Evolutionary conservation across 2,329 filamentous ascomycete genomes (phyloP).

Genomic region (Apiospora phragmitis): DNA sequence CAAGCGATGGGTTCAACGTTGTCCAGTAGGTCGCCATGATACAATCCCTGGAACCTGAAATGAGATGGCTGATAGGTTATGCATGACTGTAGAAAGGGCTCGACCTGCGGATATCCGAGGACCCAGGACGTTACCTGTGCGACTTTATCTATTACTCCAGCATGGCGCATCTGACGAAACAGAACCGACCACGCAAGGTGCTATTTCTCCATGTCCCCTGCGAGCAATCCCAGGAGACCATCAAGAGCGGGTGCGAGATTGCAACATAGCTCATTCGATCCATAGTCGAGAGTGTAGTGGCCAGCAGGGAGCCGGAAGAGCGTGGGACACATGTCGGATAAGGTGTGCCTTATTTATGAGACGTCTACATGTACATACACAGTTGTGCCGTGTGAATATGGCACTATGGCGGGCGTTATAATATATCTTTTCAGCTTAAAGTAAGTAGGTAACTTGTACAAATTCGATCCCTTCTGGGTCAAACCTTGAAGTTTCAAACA

Average conservation of each 20-base stretch:
- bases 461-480: too few species aligned
- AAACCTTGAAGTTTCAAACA: background rate
- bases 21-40: conserved; percentile 43
- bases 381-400: background rate
- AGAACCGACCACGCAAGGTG: conserved; percentile 49
- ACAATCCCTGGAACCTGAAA: background rate
- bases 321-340: background rate
- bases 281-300: conserved; percentile 46
- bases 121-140: conserved; percentile 73
- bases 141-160: conserved; percentile 78
- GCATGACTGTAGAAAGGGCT: conserved; percentile 28
- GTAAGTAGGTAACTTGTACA: background rate
- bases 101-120: conserved; percentile 62
- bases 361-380: background rate
- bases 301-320: background rate
- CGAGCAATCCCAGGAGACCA: conserved; percentile 48
- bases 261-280: conserved; percentile 56
- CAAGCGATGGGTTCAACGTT: conserved; percentile 52
- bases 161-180: conserved; percentile 56
- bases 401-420: background rate
- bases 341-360: background rate
- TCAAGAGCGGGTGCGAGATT: conserved; percentile 52
- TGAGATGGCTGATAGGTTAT: background rate
- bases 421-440: background rate
- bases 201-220: conserved; percentile 74